phyloP scores from a whole-genome alignment of 2,329 filamentous ascomycete species.

The Claviceps sorghi region DNA sequence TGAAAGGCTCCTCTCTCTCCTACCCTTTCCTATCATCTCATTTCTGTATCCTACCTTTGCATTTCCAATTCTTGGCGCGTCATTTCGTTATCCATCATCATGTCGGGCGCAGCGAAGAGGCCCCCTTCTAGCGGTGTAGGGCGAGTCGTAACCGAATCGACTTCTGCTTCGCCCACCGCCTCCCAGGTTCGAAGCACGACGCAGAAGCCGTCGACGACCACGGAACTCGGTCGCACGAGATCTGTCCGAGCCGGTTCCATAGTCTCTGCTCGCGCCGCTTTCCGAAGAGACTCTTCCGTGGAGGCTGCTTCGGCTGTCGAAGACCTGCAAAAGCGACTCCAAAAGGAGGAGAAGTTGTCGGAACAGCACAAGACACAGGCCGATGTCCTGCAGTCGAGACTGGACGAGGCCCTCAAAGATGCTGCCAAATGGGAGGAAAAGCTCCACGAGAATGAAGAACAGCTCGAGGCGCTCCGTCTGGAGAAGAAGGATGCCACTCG shows the following conservation, averaged over 20 bases:
- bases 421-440: slow-evolving; percentile 79
- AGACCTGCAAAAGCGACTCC: slow-evolving; percentile 69
- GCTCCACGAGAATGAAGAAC: slow-evolving; percentile 73
- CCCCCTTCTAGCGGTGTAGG: slow-evolving; percentile 33
- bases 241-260: slow-evolving; percentile 52
- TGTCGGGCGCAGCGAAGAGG: slow-evolving; percentile 41
- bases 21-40: background rate
- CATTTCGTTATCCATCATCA: slow-evolving; percentile 14
- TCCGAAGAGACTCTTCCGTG: slow-evolving; percentile 49
- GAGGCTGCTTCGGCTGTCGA: slow-evolving; percentile 68
- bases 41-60: background rate
- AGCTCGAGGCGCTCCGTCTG: slow-evolving; percentile 64
- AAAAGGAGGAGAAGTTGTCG: slow-evolving; percentile 62
- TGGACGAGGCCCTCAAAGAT: slow-evolving; percentile 74
- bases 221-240: slow-evolving; percentile 38
- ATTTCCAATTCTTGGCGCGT: background rate
- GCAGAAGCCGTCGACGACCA: slow-evolving; percentile 30
- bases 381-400: slow-evolving; percentile 67
- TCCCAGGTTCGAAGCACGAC: slow-evolving; percentile 24
- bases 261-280: slow-evolving; percentile 57
- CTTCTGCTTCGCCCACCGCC: slow-evolving; percentile 16
- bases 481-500: slow-evolving; percentile 73
- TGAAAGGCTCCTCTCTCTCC: background rate
- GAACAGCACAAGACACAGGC: slow-evolving; percentile 74
- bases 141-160: slow-evolving; percentile 26